These are phyloP conservation scores for Globisporangium nunn DNA, from an alignment of 352 stramenopile species.

Conservation along the genomic window DNA sequence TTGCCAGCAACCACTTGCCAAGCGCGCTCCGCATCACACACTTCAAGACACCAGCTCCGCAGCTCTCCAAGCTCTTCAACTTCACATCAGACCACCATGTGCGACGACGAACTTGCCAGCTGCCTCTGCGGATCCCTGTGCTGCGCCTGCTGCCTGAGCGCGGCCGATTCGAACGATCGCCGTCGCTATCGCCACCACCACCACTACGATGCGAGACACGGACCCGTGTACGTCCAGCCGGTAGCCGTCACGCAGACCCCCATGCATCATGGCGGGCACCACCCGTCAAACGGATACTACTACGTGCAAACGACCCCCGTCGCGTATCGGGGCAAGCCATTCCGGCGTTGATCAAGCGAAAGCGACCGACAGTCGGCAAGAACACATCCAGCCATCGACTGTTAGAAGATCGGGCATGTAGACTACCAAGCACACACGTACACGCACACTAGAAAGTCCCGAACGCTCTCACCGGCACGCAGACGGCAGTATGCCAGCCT, in stretches of 20 bases:
- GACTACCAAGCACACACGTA: not conserved
- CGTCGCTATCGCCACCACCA: slow-evolving; percentile 6
- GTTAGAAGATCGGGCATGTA: not conserved
- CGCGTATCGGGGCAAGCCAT: not conserved
- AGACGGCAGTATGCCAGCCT: not conserved
- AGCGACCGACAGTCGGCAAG: not conserved
- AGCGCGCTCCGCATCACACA: not conserved
- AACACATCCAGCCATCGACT: not conserved
- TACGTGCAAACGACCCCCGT: slow-evolving; percentile 9
- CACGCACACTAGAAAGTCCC: no score
- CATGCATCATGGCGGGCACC: not conserved
- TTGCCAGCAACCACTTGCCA: slow-evolving; percentile 1
- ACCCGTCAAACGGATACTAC: slow-evolving; percentile 9
- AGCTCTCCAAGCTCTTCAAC: not conserved
- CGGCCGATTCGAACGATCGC: slow-evolving; percentile 12
- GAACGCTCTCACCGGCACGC: no score
- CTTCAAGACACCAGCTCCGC: not conserved
- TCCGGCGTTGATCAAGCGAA: not conserved
- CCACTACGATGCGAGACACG: slow-evolving; percentile 6
- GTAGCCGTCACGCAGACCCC: slow-evolving; percentile 17
- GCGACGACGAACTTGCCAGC: slow-evolving; percentile 26
- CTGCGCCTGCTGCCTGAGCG: slow-evolving; percentile 12
- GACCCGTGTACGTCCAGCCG: slow-evolving; percentile 29
- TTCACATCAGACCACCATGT: slow-evolving; percentile 2
- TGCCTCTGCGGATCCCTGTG: slow-evolving; percentile 26